Evolutionary conservation across 768 basidiomycete genomes (phyloP).

Genomic region (Coprinopsis cinerea): DNA sequence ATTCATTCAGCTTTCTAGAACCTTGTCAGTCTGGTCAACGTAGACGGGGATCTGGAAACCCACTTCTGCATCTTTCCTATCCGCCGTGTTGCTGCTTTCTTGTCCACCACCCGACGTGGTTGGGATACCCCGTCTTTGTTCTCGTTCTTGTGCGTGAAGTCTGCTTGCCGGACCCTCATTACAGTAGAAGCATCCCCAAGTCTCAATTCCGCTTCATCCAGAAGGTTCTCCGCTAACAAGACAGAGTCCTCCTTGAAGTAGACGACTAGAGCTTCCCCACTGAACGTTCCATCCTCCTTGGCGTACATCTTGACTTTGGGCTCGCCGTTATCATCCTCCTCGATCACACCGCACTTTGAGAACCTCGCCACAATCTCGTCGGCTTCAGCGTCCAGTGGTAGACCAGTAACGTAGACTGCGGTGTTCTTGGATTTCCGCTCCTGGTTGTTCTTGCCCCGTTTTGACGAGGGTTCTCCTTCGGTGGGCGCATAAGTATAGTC

Average conservation of each 20-base stretch:
- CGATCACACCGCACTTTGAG: slow-evolving; percentile 84
- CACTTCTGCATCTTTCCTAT: slow-evolving; percentile 89
- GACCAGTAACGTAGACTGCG: slow-evolving; percentile 81
- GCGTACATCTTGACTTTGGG: slow-evolving; percentile 97
- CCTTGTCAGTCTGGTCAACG: slow-evolving; percentile 2
- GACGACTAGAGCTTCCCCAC: slow-evolving; percentile 91
- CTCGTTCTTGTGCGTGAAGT: slow-evolving; percentile 66
- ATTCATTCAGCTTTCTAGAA: slow-evolving; percentile 81
- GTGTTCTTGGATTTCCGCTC: slow-evolving; percentile 85
- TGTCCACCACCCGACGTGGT: slow-evolving; percentile 62
- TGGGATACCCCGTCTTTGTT: slow-evolving; percentile 31
- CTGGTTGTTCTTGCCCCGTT: slow-evolving; percentile 58
- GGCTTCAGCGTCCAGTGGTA: slow-evolving; percentile 69
- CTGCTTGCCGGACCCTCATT: slow-evolving; percentile 72
- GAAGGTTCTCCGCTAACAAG: slow-evolving; percentile 67
- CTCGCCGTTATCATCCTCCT: slow-evolving; percentile 87
- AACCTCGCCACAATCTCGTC: slow-evolving; percentile 85
- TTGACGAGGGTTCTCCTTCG: slow-evolving; percentile 50
- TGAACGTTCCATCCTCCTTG: slow-evolving; percentile 80
- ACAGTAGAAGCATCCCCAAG: slow-evolving; percentile 69
- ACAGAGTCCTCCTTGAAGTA: slow-evolving; percentile 99
- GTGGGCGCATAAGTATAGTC: slow-evolving; percentile 50
- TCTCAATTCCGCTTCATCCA: slow-evolving; percentile 90
- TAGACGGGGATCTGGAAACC: neutral
- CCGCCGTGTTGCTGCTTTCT: slow-evolving; percentile 67